These are phyloP conservation scores for Calonectria henricotiae DNA, from an alignment of 2,329 filamentous ascomycete species.

Conservation along the genomic window DNA sequence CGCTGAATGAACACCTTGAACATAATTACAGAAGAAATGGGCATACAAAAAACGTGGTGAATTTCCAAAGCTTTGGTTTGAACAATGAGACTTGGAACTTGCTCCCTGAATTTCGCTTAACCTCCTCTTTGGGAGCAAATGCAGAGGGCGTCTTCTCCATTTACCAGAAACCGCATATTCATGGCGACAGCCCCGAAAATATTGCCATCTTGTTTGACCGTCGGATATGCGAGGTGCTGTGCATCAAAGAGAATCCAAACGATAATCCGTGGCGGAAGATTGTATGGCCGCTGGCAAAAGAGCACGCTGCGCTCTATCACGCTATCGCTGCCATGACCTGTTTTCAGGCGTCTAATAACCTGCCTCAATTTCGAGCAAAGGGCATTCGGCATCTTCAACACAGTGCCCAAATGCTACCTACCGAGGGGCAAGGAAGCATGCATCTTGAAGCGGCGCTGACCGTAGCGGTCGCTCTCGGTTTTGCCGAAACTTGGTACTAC, in stretches of 20 bases:
- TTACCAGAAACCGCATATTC: slow-evolving; percentile 28
- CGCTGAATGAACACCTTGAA: neutral
- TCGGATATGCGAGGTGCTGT: slow-evolving; percentile 38
- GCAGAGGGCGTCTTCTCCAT: slow-evolving; percentile 20
- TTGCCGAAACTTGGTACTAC: slow-evolving; percentile 42
- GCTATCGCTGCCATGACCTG: slow-evolving; percentile 43
- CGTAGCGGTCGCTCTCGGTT: slow-evolving; percentile 33
- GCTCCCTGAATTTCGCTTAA: neutral
- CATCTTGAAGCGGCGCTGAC: slow-evolving; percentile 33
- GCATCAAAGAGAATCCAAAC: slow-evolving; percentile 35
- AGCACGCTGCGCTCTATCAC: slow-evolving; percentile 39
- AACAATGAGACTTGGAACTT: neutral
- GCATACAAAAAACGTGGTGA: neutral
- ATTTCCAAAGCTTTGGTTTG: neutral
- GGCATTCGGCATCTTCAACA: slow-evolving; percentile 32
- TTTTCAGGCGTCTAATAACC: slow-evolving; percentile 35
- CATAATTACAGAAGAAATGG: neutral
- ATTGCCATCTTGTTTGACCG: slow-evolving; percentile 38
- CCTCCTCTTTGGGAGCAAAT: neutral
- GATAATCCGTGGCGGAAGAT: slow-evolving; percentile 40
- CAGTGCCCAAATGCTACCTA: slow-evolving; percentile 31
- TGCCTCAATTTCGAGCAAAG: slow-evolving; percentile 33
- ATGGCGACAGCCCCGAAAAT: slow-evolving; percentile 36
- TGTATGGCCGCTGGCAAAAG: slow-evolving; percentile 40
- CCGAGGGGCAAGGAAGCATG: slow-evolving; percentile 11